Evolutionary conservation across 1,139 yeast genomes (phyloP).

Genomic region (Kazachstania sp.): DNA sequence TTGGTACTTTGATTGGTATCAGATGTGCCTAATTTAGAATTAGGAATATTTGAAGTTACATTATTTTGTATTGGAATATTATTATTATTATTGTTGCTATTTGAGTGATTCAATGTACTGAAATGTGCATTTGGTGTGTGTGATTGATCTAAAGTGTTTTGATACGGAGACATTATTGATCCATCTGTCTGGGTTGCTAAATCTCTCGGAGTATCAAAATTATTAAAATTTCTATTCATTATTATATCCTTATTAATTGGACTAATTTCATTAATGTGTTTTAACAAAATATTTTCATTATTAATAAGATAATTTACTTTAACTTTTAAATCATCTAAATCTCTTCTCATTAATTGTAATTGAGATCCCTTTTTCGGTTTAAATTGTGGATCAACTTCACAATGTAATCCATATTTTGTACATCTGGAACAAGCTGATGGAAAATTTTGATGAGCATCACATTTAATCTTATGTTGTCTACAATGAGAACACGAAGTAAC

Average conservation of each 20-base stretch:
- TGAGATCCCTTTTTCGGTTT: slow-evolving; percentile 89
- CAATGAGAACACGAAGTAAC: slow-evolving; percentile 92
- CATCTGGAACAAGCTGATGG: slow-evolving; percentile 83
- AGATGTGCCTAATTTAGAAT: too few relatives aligned
- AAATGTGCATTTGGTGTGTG: neutral
- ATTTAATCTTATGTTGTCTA: slow-evolving; percentile 87
- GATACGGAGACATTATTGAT: slow-evolving; percentile 1
- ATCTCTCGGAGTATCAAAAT: slow-evolving; percentile 1
- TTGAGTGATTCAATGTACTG: neutral
- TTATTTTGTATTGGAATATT: slow-evolving; percentile 1
- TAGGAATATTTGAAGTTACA: neutral
- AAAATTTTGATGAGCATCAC: slow-evolving; percentile 78
- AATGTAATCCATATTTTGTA: slow-evolving; percentile 64
- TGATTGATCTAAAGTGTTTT: neutral
- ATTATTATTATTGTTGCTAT: too few relatives aligned
- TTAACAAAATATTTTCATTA: slow-evolving; percentile 45
- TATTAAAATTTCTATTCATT: neutral
- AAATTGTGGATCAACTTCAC: slow-evolving; percentile 88
- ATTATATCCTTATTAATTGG: slow-evolving; percentile 7
- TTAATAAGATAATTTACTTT: slow-evolving; percentile 69
- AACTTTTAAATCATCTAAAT: slow-evolving; percentile 70
- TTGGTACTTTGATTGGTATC: slow-evolving; percentile 8
- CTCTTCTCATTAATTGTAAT: slow-evolving; percentile 73
- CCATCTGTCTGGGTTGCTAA: neutral
- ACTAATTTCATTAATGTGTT: slow-evolving; percentile 5